Base-by-base conservation (phyloP, 1,139 yeast genomes). In the Geotrichum macrosporum region DNA sequence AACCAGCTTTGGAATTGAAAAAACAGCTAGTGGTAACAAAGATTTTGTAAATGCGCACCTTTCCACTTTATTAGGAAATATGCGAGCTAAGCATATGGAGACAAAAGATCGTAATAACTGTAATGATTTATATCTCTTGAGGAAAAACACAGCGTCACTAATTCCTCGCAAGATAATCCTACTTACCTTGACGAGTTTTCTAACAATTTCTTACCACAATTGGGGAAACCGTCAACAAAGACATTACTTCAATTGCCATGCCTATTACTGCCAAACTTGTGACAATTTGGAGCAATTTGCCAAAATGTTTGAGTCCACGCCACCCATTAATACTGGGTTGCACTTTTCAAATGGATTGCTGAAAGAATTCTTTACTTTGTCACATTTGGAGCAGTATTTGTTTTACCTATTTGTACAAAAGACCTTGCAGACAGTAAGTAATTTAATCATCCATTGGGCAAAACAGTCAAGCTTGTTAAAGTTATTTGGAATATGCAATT, bases 181-280 rank as follows among this genome's bases (percentile, higher is more conserved):
- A 2, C 69, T 71, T 15, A 76, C 88, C 47, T 71, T 71, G 0
- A 75, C 80, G 38, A 70, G 79, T 0, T 97, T 97, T 2, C 96
- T 96, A 4, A 83, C n/a, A 94, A 53, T 67, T 92, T 33, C 70
- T 89, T 45, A 76, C 88, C 1, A 77, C 88, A 58, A 73, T 92
- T 50, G 76, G 96, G 47, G 88, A 89, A 62, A 88, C 87, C 58
- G 94, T 89, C 13, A 96, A 97, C 22, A 89, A 89, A 61, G 97
- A 89, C 64, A 65, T 89, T 53, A 76, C 92, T 0, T 76, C 92
- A 1, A 78, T 88, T 48, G 82, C 96, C 1, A 88, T 89, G 94
- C 98, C 98, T 1, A 95, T 92, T 4, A 82, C 94, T 2, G 77
- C 88, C 53, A 92, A 92, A 67, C 98, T 92, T 63, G 98, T 98